Percentiles rank a stretch among this genome's conserved stretches.
phyloP scores from a whole-genome alignment of 805 yeast genomes.

The Ogataea ramenticola region DNA sequence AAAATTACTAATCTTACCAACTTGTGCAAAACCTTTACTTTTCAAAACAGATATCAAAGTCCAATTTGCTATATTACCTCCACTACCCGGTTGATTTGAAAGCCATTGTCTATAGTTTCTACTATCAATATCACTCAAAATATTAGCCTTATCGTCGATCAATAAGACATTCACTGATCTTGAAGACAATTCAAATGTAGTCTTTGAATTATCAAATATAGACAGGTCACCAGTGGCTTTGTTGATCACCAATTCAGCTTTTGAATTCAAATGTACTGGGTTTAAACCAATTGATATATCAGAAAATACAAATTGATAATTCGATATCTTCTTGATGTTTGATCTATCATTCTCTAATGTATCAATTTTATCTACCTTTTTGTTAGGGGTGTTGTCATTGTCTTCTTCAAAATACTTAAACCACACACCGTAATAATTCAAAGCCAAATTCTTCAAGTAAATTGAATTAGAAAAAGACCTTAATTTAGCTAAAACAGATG shows the following conservation, averaged over 20 bases:
- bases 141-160: slow-evolving; percentile 51
- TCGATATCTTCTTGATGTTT: not conserved
- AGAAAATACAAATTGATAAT: slow-evolving; percentile 26
- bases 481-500: slow-evolving; percentile 33
- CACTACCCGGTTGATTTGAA: slow-evolving; percentile 6
- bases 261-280: slow-evolving; percentile 55
- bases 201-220: slow-evolving; percentile 15
- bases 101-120: slow-evolving; percentile 16
- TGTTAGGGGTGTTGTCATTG: too few species aligned
- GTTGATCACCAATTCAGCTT: slow-evolving; percentile 41
- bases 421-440: slow-evolving; percentile 61
- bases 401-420: slow-evolving; percentile 32
- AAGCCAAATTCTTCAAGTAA: slow-evolving; percentile 36
- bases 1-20: slow-evolving; percentile 38
- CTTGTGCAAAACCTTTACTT: slow-evolving; percentile 43
- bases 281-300: slow-evolving; percentile 56
- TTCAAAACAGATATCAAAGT: slow-evolving; percentile 33
- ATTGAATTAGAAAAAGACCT: slow-evolving; percentile 32
- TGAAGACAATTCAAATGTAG: slow-evolving; percentile 36
- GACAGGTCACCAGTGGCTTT: slow-evolving; percentile 49
- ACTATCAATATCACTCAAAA: slow-evolving; percentile 23
- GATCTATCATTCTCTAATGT: too few species aligned
- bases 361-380: too few species aligned
- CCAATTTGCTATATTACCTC: slow-evolving; percentile 24
- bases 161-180: slow-evolving; percentile 45